Base-by-base conservation (phyloP, 2,329 filamentous ascomycete genomes). In the Neonectria ditissima region DNA sequence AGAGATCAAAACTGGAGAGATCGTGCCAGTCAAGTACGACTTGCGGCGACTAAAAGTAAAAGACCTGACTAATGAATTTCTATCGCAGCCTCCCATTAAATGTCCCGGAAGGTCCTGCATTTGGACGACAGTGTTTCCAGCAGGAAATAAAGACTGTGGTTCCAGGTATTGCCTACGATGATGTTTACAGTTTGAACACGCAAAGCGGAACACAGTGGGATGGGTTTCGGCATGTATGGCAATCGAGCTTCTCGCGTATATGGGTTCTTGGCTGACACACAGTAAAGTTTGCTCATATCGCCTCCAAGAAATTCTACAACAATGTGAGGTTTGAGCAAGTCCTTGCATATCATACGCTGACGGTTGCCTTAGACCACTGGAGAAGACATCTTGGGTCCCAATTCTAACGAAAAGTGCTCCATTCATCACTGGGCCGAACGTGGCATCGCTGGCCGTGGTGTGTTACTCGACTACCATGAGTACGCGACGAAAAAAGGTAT, bases 381-480 rank as follows among this genome's bases (percentile, higher is more conserved):
- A 22, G n/a, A 50, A 22, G 45, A 50, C 16, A 32, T 37, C 9
- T 3, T 24, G 5, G 55, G 45, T n/a, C 45, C 45, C 4, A 30
- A 26, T n/a, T 11, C 47, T 45, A 39, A 50, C 32, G 2, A 22
- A 26, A 50, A 50, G 11, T 57, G 55, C 24, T 47, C 44, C 1
- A 51, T 57, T 11, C 44, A 57, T 24, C 44, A 47, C 6, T 24
- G 30, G 20, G 47, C 44, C 18, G 13, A 47, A 28, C 55, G 78
- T 2, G 82, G 83, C 37, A 79, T 87, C 7, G 81, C 82, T 2
- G 84, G 84, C 3, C 80, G 85, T 1, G 84, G 84, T 20, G 77
- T 87, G 2, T 75, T 87, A 0, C 74, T 87, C 0, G 87, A 89
- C 72, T 88, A 83, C 57, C 81, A 79, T 7, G 71, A 78, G 1